Evolutionary conservation across 1,284 basidiomycete species (phyloP).

Genomic region (Trichosporon inkin): DNA sequence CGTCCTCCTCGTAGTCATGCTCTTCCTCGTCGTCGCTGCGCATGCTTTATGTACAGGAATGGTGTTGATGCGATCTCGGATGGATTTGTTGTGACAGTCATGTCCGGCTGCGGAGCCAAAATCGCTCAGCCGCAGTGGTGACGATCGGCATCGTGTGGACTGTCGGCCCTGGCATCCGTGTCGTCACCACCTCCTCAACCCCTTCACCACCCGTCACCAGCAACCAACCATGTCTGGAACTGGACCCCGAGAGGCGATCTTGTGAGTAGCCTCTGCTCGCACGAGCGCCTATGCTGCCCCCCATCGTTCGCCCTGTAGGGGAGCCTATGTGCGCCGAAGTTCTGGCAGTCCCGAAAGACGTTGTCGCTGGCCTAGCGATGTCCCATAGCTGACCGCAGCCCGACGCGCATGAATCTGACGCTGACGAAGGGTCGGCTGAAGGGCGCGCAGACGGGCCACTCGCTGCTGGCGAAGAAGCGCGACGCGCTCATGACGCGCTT

Average conservation of each 20-base stretch:
- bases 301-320: no score
- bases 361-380: no score
- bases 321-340: no score
- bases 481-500: constrained; percentile 93
- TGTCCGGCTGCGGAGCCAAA: constrained; percentile 15
- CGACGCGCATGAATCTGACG: constrained; percentile 89
- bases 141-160: background rate
- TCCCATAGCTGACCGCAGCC: constrained; percentile 46
- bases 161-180: background rate
- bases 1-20: constrained; percentile 24
- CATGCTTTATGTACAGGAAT: constrained; percentile 20
- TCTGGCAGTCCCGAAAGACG: no score
- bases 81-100: background rate
- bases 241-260: constrained; percentile 83
- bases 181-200: constrained; percentile 2
- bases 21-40: constrained; percentile 44
- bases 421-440: constrained; percentile 91
- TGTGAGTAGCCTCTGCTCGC: constrained; percentile 54
- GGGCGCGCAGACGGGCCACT: constrained; percentile 96
- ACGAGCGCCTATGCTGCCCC: no score
- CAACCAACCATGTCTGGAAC: constrained; percentile 69
- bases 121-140: background rate
- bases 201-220: background rate
- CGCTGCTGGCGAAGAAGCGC: constrained; percentile 92
- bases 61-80: background rate